These are phyloP conservation scores for Nepenthes gracilis DNA, from an alignment of 148 eudicot genomes.

Conservation along the genomic window DNA sequence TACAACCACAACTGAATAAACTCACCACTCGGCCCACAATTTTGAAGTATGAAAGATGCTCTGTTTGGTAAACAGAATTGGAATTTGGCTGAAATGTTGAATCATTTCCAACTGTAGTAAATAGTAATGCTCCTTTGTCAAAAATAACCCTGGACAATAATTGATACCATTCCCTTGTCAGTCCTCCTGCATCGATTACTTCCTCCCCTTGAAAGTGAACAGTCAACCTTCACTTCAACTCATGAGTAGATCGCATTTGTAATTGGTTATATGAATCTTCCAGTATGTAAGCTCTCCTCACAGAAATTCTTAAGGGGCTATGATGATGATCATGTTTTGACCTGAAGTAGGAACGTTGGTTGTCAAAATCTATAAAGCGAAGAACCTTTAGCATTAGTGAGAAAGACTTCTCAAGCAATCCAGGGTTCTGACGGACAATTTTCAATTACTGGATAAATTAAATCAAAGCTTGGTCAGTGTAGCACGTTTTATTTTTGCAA, in stretches of 20 bases:
- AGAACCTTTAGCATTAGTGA: constrained; percentile 97
- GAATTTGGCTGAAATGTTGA: constrained; percentile 98
- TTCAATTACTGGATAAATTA: too few species aligned
- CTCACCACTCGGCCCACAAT: constrained; percentile 98
- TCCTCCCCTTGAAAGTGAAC: constrained; percentile 99
- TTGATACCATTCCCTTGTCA: constrained; percentile 99
- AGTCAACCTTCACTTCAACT: constrained; percentile 87
- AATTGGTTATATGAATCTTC: constrained; percentile 98
- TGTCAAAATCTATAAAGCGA: constrained; percentile 96
- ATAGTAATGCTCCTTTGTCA: constrained; percentile 90
- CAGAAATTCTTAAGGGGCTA: constrained; percentile 90
- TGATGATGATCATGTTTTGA: constrained; percentile 96
- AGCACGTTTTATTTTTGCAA: too few species aligned
- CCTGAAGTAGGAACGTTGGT: constrained; percentile 87
- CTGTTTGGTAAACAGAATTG: constrained; percentile 96
- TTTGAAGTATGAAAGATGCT: constrained; percentile 97
- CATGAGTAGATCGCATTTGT: constrained; percentile 77
- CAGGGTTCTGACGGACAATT: constrained; percentile 80
- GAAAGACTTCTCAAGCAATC: constrained; percentile 93
- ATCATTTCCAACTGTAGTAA: constrained; percentile 96
- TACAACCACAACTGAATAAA: constrained; percentile 8
- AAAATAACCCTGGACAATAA: constrained; percentile 86
- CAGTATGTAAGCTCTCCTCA: constrained; percentile 91
- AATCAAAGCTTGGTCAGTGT: too few species aligned
- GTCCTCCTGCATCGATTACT: constrained; percentile 99